Conservation (phyloP, 257 asterid species). For the Solanum lycopersicoides region DNA sequence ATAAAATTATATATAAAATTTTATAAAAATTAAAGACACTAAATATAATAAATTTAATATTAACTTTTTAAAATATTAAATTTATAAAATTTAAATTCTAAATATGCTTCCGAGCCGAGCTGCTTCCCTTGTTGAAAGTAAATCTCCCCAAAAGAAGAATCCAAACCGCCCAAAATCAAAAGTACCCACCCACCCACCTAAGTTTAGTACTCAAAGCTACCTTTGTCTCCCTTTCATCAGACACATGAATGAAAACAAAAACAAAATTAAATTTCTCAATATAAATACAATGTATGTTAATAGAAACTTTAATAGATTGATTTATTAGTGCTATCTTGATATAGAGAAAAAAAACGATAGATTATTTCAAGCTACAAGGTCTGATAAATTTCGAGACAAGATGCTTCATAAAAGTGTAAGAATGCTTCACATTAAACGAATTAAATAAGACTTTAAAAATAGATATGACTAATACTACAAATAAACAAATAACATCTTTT, state of each 20-base stretch:
- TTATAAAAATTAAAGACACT: no score
- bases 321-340: not conserved
- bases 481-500: not conserved
- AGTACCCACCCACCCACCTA: not conserved
- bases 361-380: not conserved
- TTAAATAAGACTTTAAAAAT: not conserved
- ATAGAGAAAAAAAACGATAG: not conserved
- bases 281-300: not conserved
- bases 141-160: not conserved
- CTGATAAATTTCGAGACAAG: not conserved
- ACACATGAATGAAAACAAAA: not conserved
- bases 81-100: no score
- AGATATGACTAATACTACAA: not conserved
- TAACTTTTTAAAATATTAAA: no score
- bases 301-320: no score
- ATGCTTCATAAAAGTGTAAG: accelerated
- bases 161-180: not conserved
- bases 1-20: no score
- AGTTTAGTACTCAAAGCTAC: not conserved
- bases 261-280: not conserved
- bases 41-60: no score
- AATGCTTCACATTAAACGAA: not conserved
- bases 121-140: no score
- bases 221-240: not conserved
- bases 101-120: not conserved